Evolutionary conservation across 768 basidiomycete genomes (phyloP).

Genomic region (Chlorophyllum brunneum): DNA sequence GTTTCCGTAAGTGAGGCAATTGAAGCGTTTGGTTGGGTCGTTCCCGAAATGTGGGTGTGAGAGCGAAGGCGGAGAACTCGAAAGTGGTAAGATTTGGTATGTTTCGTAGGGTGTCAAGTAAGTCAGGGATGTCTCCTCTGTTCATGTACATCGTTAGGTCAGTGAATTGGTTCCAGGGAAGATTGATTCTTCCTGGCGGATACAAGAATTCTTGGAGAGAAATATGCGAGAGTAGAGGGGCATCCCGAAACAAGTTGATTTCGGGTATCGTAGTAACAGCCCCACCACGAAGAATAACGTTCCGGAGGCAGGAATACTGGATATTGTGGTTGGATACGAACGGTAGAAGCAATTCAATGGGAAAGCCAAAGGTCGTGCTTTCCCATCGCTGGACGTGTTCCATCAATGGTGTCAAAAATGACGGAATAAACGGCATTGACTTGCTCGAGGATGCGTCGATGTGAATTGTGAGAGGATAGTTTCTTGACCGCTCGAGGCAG

Average conservation of each 20-base stretch:
- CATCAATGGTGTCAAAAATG: neutral
- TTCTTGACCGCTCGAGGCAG: slow-evolving; percentile 1
- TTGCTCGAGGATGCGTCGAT: neutral
- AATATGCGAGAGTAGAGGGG: slow-evolving; percentile 1
- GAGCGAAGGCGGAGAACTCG: neutral
- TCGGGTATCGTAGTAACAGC: too few relatives aligned
- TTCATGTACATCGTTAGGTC: too few relatives aligned
- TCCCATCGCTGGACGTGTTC: neutral
- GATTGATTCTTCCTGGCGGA: too few relatives aligned
- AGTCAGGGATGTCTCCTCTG: too few relatives aligned
- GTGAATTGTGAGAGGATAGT: neutral
- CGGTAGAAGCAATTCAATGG: neutral
- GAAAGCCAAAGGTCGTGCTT: neutral
- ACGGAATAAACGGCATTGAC: neutral
- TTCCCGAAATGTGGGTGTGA: neutral
- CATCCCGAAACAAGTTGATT: neutral
- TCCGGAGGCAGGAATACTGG: neutral
- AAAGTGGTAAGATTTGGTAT: neutral
- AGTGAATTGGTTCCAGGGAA: too few relatives aligned
- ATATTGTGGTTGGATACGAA: neutral
- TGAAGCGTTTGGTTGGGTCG: too few relatives aligned
- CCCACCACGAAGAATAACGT: neutral
- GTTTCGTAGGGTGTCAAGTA: too few relatives aligned
- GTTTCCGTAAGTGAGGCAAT: too few relatives aligned
- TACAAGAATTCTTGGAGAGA: neutral